These are phyloP conservation scores for Colletotrichum sp. DNA, from an alignment of 2,329 filamentous ascomycete genomes.

Conservation along the genomic window DNA sequence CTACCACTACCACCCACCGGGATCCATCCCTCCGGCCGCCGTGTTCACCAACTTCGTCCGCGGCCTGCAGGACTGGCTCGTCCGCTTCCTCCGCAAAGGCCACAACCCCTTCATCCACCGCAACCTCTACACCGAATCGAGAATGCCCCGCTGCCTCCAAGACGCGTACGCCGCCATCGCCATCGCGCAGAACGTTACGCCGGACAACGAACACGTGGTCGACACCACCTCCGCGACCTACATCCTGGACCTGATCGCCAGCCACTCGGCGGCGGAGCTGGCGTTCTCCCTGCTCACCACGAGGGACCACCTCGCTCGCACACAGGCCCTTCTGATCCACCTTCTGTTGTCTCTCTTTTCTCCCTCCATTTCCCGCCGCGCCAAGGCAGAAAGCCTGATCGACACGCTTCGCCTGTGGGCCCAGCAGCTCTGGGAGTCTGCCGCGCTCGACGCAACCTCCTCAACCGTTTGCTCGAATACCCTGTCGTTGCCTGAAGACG, in stretches of 20 bases:
- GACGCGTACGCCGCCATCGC: conserved; percentile 20
- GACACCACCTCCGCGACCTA: background rate
- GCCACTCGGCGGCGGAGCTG: background rate
- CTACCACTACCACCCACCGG: background rate
- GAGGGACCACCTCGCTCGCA: conserved; percentile 10
- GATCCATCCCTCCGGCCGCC: background rate
- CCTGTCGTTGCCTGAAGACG: background rate
- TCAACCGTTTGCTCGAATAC: background rate
- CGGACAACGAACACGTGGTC: background rate
- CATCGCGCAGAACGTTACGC: background rate
- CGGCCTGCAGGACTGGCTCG: conserved; percentile 21
- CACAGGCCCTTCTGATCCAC: conserved; percentile 17
- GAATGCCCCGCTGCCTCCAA: conserved; percentile 20
- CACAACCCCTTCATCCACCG: conserved; percentile 28
- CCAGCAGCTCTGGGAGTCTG: background rate
- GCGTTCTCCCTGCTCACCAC: background rate
- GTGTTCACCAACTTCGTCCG: conserved; percentile 13
- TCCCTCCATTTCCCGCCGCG: background rate
- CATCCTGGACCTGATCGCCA: background rate
- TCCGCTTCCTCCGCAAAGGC: conserved; percentile 22
- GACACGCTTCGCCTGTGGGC: conserved; percentile 5
- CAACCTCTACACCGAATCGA: conserved; percentile 23
- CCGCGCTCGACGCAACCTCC: background rate
- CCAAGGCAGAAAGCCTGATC: conserved; percentile 5
- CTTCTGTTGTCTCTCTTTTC: conserved; percentile 8